Percentiles rank a stretch among this genome's conserved stretches.
Evolutionary conservation across 2,329 filamentous ascomycete species (phyloP).

Genomic region (Diaporthe citriasiana): DNA sequence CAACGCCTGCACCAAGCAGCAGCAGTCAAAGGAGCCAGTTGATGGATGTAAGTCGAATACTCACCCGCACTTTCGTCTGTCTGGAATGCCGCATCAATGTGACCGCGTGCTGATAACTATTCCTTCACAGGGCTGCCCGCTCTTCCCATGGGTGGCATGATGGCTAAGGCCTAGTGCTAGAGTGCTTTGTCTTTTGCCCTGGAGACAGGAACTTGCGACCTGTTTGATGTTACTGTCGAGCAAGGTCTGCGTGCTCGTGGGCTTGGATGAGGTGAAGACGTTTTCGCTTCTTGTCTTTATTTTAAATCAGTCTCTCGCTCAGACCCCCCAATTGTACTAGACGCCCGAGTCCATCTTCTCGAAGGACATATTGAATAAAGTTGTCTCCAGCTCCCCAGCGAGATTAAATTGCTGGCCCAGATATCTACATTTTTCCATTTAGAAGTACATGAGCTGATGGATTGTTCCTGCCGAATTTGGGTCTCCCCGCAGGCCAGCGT

Average conservation of each 20-base stretch:
- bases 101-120: background rate
- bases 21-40: slow-evolving; percentile 63
- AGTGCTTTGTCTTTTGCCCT: background rate
- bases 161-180: slow-evolving; percentile 44
- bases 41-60: slow-evolving; percentile 59
- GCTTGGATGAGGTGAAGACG: background rate
- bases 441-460: background rate
- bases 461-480: background rate
- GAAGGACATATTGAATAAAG: background rate
- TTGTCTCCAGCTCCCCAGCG: background rate
- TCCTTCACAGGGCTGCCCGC: slow-evolving; percentile 49
- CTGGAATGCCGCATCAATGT: background rate
- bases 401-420: too few species aligned
- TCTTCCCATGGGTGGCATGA: slow-evolving; percentile 52
- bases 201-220: background rate
- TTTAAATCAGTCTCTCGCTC: slow-evolving; percentile 14
- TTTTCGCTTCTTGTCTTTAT: slow-evolving; percentile 12
- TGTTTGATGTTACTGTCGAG: background rate
- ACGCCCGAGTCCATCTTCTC: background rate
- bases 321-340: background rate
- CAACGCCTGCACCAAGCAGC: slow-evolving; percentile 61
- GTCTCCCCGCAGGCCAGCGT: background rate
- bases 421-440: background rate
- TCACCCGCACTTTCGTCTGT: background rate
- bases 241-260: background rate